Evolutionary conservation across 805 yeast genomes (phyloP).

Genomic region (Saccharomycopsis sp.): DNA sequence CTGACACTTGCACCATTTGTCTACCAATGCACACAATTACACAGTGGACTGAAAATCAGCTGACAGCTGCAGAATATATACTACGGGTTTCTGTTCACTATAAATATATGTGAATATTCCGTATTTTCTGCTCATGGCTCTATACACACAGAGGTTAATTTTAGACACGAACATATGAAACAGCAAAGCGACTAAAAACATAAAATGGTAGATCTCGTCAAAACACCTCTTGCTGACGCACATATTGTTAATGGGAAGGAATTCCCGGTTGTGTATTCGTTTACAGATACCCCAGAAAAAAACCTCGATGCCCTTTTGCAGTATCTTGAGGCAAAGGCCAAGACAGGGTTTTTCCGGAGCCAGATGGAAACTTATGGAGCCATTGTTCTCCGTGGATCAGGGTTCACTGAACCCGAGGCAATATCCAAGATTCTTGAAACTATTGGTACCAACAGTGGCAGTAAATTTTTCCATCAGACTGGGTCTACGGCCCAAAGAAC

Average conservation of each 20-base stretch:
- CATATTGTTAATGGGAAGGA: conserved; percentile 24
- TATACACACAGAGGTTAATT: background rate
- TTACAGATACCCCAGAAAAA: background rate
- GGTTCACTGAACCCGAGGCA: conserved; percentile 24
- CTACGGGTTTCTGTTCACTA: background rate
- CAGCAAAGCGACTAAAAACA: background rate
- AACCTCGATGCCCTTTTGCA: conserved; percentile 5
- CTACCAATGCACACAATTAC: background rate
- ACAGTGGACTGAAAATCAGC: background rate
- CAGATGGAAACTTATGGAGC: conserved; percentile 28
- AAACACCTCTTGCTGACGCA: conserved; percentile 24
- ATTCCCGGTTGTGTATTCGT: conserved; percentile 19
- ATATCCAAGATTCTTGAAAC: conserved; percentile 24
- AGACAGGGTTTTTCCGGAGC: conserved; percentile 25
- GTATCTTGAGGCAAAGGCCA: conserved; percentile 21
- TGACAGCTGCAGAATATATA: background rate
- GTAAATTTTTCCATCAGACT: conserved; percentile 26
- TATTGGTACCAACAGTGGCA: conserved; percentile 25
- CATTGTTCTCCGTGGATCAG: conserved; percentile 26
- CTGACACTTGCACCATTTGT: background rate
- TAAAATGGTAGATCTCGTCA: background rate
- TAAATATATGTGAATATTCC: background rate
- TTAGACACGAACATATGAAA: background rate
- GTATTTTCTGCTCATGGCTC: background rate
- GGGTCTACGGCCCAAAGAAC: conserved; percentile 29